Conservation (phyloP, 768 basidiomycete species). For the Kwoniella pini region DNA sequence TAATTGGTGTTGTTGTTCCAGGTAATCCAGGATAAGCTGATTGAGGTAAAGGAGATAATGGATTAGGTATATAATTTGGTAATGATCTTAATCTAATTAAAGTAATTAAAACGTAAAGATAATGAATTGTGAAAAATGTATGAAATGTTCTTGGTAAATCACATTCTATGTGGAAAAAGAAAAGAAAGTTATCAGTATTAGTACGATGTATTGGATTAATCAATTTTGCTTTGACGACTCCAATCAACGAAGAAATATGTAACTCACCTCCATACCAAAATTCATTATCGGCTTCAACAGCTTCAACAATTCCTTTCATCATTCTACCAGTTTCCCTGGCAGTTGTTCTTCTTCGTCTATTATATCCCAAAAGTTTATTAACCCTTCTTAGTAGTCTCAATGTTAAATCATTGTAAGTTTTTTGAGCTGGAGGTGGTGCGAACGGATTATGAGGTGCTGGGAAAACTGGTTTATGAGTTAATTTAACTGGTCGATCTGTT, state of each 20-base stretch:
- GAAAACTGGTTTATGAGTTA: constrained; percentile 39
- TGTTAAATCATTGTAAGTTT: constrained; percentile 42
- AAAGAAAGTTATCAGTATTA: neutral
- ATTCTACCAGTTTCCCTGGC: constrained; percentile 57
- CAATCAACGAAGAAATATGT: too few species aligned
- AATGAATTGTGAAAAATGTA: constrained; percentile 92
- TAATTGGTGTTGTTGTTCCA: constrained; percentile 12
- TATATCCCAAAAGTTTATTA: constrained; percentile 57
- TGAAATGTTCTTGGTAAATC: constrained; percentile 88
- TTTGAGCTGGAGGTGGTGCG: constrained; percentile 20
- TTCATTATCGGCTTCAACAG: constrained; percentile 54
- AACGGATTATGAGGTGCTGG: constrained; percentile 51
- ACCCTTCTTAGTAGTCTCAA: constrained; percentile 47
- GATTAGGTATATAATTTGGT: constrained; percentile 50
- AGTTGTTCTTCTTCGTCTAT: constrained; percentile 55
- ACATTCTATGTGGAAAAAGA: constrained; percentile 62
- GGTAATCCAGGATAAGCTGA: constrained; percentile 27
- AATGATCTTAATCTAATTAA: constrained; percentile 78
- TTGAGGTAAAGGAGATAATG: constrained; percentile 33
- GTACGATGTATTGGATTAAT: too few species aligned
- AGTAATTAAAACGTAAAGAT: constrained; percentile 88
- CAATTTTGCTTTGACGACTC: too few species aligned
- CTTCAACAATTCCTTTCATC: constrained; percentile 56
- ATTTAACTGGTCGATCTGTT: constrained; percentile 20
- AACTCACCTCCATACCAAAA: constrained; percentile 58